Conservation (phyloP, 1,139 yeast genomes). For the Arxiozyma telluris region DNA sequence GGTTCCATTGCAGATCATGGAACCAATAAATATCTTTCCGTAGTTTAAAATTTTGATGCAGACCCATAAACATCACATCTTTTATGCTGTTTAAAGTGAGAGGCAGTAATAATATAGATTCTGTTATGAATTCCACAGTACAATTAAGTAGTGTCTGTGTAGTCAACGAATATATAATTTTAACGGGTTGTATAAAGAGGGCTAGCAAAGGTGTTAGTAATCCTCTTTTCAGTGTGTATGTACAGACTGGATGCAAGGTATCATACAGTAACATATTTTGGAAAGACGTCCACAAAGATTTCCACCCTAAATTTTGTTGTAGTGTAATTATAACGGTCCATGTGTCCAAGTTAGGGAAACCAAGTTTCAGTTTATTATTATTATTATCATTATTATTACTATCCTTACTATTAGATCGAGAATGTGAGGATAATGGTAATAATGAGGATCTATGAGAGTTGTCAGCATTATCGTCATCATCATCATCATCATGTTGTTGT, state of each 20-base stretch:
- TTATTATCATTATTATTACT: too few relatives aligned
- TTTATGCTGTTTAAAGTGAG: not conserved
- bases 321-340: not conserved
- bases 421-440: not conserved
- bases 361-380: slow-evolving; percentile 21
- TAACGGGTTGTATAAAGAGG: not conserved
- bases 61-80: slow-evolving; percentile 1
- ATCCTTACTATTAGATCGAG: not conserved
- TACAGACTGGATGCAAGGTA: not conserved
- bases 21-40: not conserved
- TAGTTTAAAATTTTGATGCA: not conserved
- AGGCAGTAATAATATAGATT: not conserved
- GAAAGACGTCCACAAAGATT: slow-evolving; percentile 1
- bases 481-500: not conserved
- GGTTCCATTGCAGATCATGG: not conserved
- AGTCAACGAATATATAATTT: not conserved
- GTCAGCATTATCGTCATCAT: not conserved
- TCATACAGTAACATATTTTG: slow-evolving; percentile 1
- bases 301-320: not conserved
- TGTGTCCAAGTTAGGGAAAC: not conserved
- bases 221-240: not conserved
- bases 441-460: not conserved
- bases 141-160: not conserved
- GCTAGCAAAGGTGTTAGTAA: not conserved
- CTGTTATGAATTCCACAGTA: not conserved